Conservation (phyloP, 2,329 filamentous ascomycete species). For the Beauveria varroae region DNA sequence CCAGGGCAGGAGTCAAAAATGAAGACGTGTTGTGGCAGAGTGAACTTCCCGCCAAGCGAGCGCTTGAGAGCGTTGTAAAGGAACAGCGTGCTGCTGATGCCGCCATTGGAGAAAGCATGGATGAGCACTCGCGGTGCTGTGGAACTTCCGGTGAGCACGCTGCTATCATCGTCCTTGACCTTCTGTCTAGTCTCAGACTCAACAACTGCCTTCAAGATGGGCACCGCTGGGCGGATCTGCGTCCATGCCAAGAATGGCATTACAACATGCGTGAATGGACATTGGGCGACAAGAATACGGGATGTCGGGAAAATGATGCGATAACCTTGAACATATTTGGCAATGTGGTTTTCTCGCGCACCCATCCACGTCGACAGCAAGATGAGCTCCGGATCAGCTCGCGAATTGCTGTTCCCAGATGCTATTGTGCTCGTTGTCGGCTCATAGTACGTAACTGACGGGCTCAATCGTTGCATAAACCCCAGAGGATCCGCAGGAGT, state of each 20-base stretch:
- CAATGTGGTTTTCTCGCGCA: constrained; percentile 41
- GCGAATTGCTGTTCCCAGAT: background rate
- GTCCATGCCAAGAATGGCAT: constrained; percentile 23
- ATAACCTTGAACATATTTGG: constrained; percentile 42
- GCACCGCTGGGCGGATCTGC: constrained; percentile 32
- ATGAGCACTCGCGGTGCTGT: constrained; percentile 28
- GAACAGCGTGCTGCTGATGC: constrained; percentile 33
- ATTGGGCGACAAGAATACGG: constrained; percentile 39
- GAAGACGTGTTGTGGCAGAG: constrained; percentile 24
- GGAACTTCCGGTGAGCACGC: background rate
- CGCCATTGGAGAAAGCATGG: constrained; percentile 48
- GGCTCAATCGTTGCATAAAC: constrained; percentile 22
- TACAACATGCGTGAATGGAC: constrained; percentile 29
- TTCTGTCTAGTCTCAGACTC: constrained; percentile 13
- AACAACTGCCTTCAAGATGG: constrained; percentile 28
- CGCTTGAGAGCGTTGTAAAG: constrained; percentile 29
- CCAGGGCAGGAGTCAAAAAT: constrained; percentile 27
- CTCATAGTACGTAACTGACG: constrained; percentile 28
- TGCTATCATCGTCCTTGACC: constrained; percentile 11
- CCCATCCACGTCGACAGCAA: constrained; percentile 44
- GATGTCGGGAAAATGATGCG: constrained; percentile 37
- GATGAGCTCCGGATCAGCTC: constrained; percentile 36
- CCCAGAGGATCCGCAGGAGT: background rate
- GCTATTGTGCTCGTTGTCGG: constrained; percentile 12
- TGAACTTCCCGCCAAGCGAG: constrained; percentile 15